Percentiles rank a stretch among this genome's conserved stretches.
These are phyloP conservation scores for Rhodotorula paludigena DNA, from an alignment of 768 basidiomycete genomes.

Conservation along the genomic window DNA sequence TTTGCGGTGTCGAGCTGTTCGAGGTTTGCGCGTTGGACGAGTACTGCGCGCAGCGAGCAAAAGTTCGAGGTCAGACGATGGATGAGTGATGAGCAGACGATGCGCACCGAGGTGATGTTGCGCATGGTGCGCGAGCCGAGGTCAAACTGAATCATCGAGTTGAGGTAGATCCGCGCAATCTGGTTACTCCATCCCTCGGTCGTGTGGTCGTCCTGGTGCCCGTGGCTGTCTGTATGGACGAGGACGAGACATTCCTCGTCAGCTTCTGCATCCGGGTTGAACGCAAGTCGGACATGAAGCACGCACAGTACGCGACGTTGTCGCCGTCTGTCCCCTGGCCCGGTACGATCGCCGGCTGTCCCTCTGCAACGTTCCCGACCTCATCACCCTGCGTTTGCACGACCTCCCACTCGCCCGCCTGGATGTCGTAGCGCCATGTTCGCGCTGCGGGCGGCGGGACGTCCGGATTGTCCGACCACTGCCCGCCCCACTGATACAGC, in stretches of 20 bases:
- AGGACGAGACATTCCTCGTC: neutral
- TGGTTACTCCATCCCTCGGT: constrained; percentile 28
- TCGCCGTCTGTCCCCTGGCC: constrained; percentile 14
- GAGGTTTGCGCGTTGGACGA: constrained; percentile 12
- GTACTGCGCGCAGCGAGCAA: neutral
- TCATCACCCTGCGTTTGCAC: constrained; percentile 16
- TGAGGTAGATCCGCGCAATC: constrained; percentile 28
- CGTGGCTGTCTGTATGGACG: constrained; percentile 9
- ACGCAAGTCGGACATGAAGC: neutral
- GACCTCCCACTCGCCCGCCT: constrained; percentile 1
- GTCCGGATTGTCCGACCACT: constrained; percentile 16
- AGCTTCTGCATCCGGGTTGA: neutral
- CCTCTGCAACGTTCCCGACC: constrained; percentile 23
- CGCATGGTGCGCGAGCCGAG: constrained; percentile 9
- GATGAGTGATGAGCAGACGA: neutral
- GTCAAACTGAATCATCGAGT: constrained; percentile 27
- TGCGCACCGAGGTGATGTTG: constrained; percentile 27
- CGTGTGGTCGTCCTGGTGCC: constrained; percentile 28
- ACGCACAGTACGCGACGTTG: constrained; percentile 29
- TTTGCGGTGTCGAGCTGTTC: constrained; percentile 24
- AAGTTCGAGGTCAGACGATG: neutral
- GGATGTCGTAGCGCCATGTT: constrained; percentile 23
- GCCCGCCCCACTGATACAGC: constrained; percentile 27
- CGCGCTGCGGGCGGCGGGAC: constrained; percentile 18
- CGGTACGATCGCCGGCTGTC: constrained; percentile 12